Evolutionary conservation across 495 filamentous ascomycete species (phyloP).

Genomic region (Lophiotrema nucula): DNA sequence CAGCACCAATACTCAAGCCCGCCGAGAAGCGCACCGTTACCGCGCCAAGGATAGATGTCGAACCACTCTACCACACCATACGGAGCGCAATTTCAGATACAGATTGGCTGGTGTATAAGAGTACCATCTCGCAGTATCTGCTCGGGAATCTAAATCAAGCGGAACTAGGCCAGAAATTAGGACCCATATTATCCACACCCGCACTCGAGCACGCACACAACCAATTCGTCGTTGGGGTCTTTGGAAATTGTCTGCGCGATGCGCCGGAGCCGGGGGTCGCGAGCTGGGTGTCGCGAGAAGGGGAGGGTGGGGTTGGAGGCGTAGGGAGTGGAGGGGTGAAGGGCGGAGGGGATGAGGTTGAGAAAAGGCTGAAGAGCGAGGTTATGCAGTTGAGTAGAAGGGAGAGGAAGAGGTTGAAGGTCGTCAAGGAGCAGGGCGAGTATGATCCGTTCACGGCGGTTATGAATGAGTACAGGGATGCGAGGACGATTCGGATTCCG

Average conservation of each 20-base stretch:
- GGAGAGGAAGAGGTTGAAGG: constrained; percentile 85
- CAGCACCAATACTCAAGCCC: constrained; percentile 15
- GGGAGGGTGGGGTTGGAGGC: constrained; percentile 83
- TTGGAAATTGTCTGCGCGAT: constrained; percentile 82
- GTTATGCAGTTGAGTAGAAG: constrained; percentile 87
- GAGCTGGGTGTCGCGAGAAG: constrained; percentile 91
- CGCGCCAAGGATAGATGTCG: constrained; percentile 78
- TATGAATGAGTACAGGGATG: constrained; percentile 57
- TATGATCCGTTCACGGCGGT: constrained; percentile 22
- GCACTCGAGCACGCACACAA: constrained; percentile 73
- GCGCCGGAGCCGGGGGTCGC: constrained; percentile 89
- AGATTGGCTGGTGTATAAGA: constrained; percentile 86
- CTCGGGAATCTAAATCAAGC: constrained; percentile 81
- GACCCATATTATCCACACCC: constrained; percentile 56
- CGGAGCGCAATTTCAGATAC: constrained; percentile 74
- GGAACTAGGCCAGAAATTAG: constrained; percentile 75
- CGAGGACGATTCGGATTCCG: constrained; percentile 65
- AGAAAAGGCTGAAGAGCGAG: constrained; percentile 86
- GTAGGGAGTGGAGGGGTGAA: constrained; percentile 68
- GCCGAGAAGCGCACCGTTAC: constrained; percentile 22
- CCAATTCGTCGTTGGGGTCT: constrained; percentile 79
- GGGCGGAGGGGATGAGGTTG: constrained; percentile 75
- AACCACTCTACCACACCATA: constrained; percentile 82
- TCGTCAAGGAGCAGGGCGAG: constrained; percentile 58
- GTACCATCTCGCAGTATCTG: constrained; percentile 73